Percentiles rank a stretch among this genome's conserved stretches.
Evolutionary conservation across 2,329 filamentous ascomycete species (phyloP).

Genomic region (Tolypocladium cylindrosporum): DNA sequence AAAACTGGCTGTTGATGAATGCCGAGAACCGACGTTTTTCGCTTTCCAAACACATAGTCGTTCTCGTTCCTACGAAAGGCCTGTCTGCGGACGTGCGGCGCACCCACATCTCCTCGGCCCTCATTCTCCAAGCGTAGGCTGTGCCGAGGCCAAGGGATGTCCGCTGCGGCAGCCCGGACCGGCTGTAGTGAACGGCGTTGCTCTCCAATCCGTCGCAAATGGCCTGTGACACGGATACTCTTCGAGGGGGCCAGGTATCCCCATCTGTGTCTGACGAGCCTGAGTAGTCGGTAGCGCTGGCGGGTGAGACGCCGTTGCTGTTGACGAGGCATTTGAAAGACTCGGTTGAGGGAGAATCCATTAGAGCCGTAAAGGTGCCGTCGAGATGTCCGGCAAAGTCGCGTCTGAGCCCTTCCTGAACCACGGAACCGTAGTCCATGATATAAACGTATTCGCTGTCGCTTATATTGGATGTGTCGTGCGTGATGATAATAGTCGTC

Average conservation of each 20-base stretch:
- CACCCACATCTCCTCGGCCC: neutral
- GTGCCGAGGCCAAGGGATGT: neutral
- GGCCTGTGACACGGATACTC: neutral
- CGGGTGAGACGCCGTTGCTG: neutral
- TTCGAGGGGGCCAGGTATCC: neutral
- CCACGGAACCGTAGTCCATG: conserved; percentile 57
- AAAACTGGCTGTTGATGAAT: conserved; percentile 3
- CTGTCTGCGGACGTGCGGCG: neutral
- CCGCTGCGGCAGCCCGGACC: neutral
- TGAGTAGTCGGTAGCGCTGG: neutral
- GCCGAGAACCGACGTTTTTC: conserved; percentile 3
- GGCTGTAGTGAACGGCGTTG: neutral
- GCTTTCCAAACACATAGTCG: neutral
- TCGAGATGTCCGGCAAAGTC: neutral
- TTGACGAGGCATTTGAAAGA: neutral
- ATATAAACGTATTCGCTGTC: conserved; percentile 71
- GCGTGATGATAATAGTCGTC: conserved; percentile 89
- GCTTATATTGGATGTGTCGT: conserved; percentile 70
- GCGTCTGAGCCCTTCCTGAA: conserved; percentile 48
- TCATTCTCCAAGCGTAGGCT: neutral
- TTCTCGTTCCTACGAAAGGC: neutral
- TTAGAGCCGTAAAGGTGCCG: neutral
- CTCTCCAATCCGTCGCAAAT: neutral
- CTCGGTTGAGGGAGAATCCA: neutral
- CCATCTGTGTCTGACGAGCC: neutral